These are phyloP conservation scores for Suillus decipiens DNA, from an alignment of 768 basidiomycete genomes.

Conservation along the genomic window DNA sequence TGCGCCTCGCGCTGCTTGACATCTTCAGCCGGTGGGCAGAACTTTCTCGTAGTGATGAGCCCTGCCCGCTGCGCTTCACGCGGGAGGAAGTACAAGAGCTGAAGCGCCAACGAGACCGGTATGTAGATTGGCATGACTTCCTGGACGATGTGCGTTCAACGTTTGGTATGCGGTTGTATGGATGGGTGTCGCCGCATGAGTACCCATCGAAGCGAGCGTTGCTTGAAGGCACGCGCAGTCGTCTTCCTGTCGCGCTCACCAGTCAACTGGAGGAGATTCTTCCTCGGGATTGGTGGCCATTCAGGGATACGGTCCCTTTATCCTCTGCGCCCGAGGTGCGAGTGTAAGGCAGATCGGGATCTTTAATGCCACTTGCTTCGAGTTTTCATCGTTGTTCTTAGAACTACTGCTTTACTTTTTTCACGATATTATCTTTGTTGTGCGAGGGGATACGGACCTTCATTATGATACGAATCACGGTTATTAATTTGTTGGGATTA, in stretches of 20 bases:
- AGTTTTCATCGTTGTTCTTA: no score
- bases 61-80: conserved; percentile 19
- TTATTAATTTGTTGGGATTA: conserved; percentile 4
- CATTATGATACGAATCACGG: conserved; percentile 6
- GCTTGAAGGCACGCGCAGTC: conserved; percentile 15
- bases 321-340: conserved; percentile 7
- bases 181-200: conserved; percentile 19
- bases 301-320: conserved; percentile 16
- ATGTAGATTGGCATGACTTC: conserved; percentile 20
- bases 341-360: conserved; percentile 7
- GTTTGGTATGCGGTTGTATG: conserved; percentile 18
- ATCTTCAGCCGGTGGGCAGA: conserved; percentile 15
- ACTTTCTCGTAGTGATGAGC: conserved; percentile 14
- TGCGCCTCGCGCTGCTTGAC: conserved; percentile 19
- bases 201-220: conserved; percentile 17
- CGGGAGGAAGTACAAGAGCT: conserved; percentile 16
- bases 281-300: conserved; percentile 21
- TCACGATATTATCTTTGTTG: not conserved
- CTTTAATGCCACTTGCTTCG: not conserved
- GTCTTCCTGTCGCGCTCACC: conserved; percentile 17
- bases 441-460: conserved; percentile 15
- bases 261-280: conserved; percentile 17
- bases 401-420: not conserved
- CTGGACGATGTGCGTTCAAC: conserved; percentile 16
- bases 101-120: conserved; percentile 17